Percentiles rank a stretch among this genome's conserved stretches.
Evolutionary conservation across 495 filamentous ascomycete species (phyloP).

Genomic region (Platismatia glauca): DNA sequence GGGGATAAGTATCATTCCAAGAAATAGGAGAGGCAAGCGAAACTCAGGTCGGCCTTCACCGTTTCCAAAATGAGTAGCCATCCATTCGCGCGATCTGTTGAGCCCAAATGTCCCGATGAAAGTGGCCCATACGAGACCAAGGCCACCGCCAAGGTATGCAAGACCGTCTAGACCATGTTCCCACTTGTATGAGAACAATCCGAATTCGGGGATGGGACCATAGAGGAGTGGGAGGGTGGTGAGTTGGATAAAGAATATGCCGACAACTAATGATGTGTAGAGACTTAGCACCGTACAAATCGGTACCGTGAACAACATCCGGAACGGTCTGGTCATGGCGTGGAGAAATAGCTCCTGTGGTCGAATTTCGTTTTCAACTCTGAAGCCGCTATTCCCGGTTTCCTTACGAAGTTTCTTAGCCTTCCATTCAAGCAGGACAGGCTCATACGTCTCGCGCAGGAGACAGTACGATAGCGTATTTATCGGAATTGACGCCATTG

Average conservation of each 20-base stretch:
- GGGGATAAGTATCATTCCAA: constrained; percentile 44
- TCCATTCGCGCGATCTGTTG: background rate
- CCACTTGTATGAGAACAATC: constrained; percentile 15
- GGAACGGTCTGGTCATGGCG: background rate
- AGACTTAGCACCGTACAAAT: background rate
- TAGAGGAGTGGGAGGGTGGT: constrained; percentile 21
- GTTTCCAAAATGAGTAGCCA: background rate
- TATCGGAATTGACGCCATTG: background rate
- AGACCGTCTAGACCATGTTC: constrained; percentile 10
- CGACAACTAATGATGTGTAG: background rate
- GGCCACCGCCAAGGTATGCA: constrained; percentile 8
- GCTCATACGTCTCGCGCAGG: background rate
- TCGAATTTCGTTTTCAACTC: background rate
- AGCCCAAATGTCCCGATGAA: background rate
- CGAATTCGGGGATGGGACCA: constrained; percentile 6
- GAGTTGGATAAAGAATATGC: background rate
- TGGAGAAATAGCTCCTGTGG: background rate
- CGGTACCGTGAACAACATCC: background rate
- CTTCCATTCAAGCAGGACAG: background rate
- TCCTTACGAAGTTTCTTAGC: background rate
- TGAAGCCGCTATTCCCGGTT: background rate
- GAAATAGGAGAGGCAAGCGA: constrained; percentile 47
- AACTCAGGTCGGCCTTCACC: constrained; percentile 39
- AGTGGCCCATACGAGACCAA: background rate
- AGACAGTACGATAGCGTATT: background rate